phyloP scores from a whole-genome alignment of 2,329 filamentous ascomycete species.

The Mycosphaerella arachidis region DNA sequence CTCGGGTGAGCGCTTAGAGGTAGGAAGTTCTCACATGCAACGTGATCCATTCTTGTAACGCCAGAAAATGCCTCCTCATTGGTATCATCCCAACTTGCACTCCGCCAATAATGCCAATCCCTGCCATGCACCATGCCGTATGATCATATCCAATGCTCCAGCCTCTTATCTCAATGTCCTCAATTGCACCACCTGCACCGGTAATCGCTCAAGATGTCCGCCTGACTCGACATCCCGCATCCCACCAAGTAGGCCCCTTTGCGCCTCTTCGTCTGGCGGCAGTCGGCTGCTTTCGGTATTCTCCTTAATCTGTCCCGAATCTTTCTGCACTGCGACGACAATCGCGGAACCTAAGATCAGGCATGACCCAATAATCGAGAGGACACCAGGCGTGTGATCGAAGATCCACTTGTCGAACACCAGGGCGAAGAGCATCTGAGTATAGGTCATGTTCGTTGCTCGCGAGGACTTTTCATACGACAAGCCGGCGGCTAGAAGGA shows the following conservation, averaged over 20 bases:
- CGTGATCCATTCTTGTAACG: neutral
- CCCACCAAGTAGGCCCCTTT: conserved; percentile 19
- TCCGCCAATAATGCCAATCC: neutral
- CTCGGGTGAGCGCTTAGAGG: neutral
- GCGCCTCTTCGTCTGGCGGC: conserved; percentile 23
- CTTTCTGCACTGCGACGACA: conserved; percentile 56
- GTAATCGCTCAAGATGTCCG: conserved; percentile 19
- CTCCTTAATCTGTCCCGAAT: conserved; percentile 7
- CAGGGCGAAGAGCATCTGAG: conserved; percentile 65
- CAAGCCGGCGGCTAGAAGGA: conserved; percentile 73
- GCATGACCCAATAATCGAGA: conserved; percentile 58
- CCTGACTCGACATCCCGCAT: conserved; percentile 13
- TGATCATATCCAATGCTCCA: too few relatives aligned
- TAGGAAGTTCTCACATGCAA: neutral
- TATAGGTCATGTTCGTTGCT: conserved; percentile 65
- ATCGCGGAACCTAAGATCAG: conserved; percentile 63
- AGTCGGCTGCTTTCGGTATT: conserved; percentile 6
- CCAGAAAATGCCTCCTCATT: neutral
- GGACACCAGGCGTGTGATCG: conserved; percentile 52
- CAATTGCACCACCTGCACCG: conserved; percentile 22
- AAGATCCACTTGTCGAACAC: conserved; percentile 61
- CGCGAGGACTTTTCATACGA: conserved; percentile 62
- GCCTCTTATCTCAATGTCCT: conserved; percentile 18
- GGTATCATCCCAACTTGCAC: neutral
- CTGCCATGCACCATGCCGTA: neutral